A percentile compares a stretch with the other conserved stretches of the same genome.
These are phyloP conservation scores for Fusarium virguliforme DNA, from an alignment of 2,329 filamentous ascomycete species.

Conservation along the genomic window DNA sequence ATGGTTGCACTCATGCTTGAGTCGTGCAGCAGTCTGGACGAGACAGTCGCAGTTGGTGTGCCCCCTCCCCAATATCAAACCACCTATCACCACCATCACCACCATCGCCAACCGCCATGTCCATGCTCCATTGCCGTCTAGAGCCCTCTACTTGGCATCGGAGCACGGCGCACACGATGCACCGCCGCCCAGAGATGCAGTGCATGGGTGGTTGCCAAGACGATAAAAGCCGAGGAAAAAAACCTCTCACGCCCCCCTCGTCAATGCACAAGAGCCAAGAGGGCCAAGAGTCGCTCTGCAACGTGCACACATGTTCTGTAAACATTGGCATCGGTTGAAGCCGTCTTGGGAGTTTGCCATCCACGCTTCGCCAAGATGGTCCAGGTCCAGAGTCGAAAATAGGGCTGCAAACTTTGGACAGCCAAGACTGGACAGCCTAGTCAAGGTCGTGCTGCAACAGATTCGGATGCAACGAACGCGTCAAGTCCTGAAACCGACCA, in stretches of 20 bases:
- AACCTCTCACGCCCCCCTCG: not conserved
- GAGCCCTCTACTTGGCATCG: conserved; percentile 13
- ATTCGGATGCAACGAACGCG: conserved; percentile 2
- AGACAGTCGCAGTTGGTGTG: not conserved
- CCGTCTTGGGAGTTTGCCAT: conserved; percentile 39
- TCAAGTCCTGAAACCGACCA: conserved; percentile 1
- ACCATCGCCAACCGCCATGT: not conserved
- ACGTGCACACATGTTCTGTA: conserved; percentile 6
- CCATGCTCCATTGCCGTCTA: conserved; percentile 4
- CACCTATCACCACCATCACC: conserved; percentile 3
- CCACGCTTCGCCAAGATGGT: conserved; percentile 25
- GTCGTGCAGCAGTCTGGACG: not conserved
- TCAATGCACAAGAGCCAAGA: conserved; percentile 14
- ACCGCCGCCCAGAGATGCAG: not conserved
- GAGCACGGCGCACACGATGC: conserved; percentile 14
- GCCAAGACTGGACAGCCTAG: conserved; percentile 8
- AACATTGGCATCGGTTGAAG: conserved; percentile 36
- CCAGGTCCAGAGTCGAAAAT: conserved; percentile 2
- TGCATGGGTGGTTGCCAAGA: not conserved
- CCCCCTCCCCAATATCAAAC: not conserved
- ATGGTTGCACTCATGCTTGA: not conserved
- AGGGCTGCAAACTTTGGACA: conserved; percentile 18
- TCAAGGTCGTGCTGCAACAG: not conserved
- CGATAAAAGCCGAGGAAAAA: not conserved
- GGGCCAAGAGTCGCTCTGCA: conserved; percentile 29